Conservation (phyloP, 768 basidiomycete genomes). For the Rhizopogon rudus region DNA sequence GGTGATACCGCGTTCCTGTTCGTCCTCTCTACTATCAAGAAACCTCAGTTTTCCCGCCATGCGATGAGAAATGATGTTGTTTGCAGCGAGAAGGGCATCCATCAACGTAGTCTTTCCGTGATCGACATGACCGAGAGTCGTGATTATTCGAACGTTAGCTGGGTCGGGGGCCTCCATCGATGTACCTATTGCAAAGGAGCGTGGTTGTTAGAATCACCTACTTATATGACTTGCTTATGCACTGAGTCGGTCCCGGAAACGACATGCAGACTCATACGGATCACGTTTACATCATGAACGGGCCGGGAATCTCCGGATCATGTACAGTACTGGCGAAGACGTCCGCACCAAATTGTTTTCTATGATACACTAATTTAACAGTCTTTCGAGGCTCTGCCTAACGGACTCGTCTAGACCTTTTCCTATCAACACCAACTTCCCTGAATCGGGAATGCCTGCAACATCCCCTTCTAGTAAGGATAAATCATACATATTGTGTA, state of each 20-base stretch:
- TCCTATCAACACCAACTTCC: constrained; percentile 87
- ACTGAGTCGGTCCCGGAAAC: background rate
- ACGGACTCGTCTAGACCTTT: constrained; percentile 63
- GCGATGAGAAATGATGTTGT: constrained; percentile 91
- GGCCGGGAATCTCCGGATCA: too few relatives aligned
- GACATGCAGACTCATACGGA: background rate
- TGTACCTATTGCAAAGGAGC: background rate
- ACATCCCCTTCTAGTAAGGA: constrained; percentile 33
- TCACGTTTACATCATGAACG: too few relatives aligned
- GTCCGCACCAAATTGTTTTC: background rate
- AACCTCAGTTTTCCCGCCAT: constrained; percentile 98
- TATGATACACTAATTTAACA: constrained; percentile 7
- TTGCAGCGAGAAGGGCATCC: constrained; percentile 92
- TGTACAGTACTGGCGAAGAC: background rate
- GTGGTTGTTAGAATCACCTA: background rate
- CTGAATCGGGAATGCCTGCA: constrained; percentile 51
- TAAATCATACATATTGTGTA: constrained; percentile 86
- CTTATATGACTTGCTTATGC: too few relatives aligned
- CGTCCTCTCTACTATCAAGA: constrained; percentile 93
- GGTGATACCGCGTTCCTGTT: constrained; percentile 96
- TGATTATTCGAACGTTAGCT: constrained; percentile 66
- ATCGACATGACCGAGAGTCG: constrained; percentile 87
- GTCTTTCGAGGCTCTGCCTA: constrained; percentile 44
- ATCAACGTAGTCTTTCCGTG: constrained; percentile 97
- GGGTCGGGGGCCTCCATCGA: constrained; percentile 23